Evolutionary conservation across 2,329 filamentous ascomycete genomes (phyloP).

Genomic region (Botrytis paeoniae): DNA sequence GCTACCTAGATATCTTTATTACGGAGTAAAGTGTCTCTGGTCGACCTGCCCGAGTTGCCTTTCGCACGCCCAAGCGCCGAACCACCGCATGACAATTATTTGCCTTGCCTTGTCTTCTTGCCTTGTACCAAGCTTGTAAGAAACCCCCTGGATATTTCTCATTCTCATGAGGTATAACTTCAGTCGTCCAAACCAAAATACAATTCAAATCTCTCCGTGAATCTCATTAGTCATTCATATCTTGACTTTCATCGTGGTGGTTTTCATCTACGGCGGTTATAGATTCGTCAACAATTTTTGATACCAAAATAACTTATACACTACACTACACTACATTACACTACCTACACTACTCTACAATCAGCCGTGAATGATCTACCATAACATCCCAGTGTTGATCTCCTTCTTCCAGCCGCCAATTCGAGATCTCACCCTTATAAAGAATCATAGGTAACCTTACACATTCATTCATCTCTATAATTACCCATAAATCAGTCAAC

Average conservation of each 20-base stretch:
- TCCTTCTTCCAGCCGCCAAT: constrained; percentile 18
- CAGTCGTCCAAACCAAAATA: constrained; percentile 12
- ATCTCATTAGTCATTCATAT: background rate
- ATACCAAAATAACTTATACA: constrained; percentile 13
- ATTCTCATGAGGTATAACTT: constrained; percentile 21
- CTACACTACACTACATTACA: background rate
- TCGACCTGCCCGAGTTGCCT: background rate
- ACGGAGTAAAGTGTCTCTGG: background rate
- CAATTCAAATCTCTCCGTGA: constrained; percentile 8
- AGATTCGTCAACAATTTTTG: background rate
- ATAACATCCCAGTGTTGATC: constrained; percentile 22
- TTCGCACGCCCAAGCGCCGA: constrained; percentile 10
- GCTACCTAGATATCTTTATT: background rate
- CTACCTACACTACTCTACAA: background rate
- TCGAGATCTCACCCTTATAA: constrained; percentile 21
- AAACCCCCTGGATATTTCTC: constrained; percentile 20
- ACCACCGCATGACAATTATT: constrained; percentile 12
- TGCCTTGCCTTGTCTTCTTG: background rate
- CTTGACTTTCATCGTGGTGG: background rate
- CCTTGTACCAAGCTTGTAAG: background rate
- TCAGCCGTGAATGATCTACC: constrained; percentile 19
- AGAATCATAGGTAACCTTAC: constrained; percentile 13
- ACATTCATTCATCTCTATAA: constrained; percentile 6
- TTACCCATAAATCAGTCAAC: constrained; percentile 34
- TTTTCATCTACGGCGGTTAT: background rate